Base-by-base conservation (phyloP, 352 stramenopile genomes). In the Globisporangium rhizosaccharum region DNA sequence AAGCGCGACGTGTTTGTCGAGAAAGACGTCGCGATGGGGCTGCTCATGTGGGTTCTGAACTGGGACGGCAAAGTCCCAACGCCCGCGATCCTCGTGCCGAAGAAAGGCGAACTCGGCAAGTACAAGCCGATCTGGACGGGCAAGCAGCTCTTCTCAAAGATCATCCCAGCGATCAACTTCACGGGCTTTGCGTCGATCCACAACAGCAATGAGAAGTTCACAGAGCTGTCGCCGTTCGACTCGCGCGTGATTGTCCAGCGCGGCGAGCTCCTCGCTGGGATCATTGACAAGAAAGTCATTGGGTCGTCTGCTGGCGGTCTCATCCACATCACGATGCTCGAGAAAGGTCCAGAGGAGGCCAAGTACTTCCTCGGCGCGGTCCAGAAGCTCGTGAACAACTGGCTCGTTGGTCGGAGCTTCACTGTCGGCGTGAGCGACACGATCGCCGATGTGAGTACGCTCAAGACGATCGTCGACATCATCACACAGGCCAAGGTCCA, bases 251-350 rank as follows among this genome's bases (percentile, higher is more conserved):
- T 98, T 56, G 97, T 99, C 37, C 87, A 98, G 61, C 88, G 98
- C 56, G 97, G 97, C 57, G 92, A 99, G 66, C 67, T 99, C 2
- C 67, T 99, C 15, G 91, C 94, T 66, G 97, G 97, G 65, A 98
- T 97, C 39, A 97, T 99, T 72, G 97, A 99, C 72, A 99, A 99
- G 79, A 99, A 98, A 68, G 97, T 92, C 20, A 98, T 99, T 70
- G 98, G 97, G 67, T 98, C 94, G 15, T 96, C 93, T 53, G 97
- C 82, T 41, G 97, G 97, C 62, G 96, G 96, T 67, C 78, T 99
- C 25, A 97, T 99, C 53, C 98, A 99, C 73, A 98, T 97, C 25
- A 96, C 88, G 26, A 98, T 97, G 95, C 72, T 97, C 17, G 86
- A 97, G 48, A 92, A 95, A 65, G 90, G 90, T n/a, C 81, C 83